Conservation (phyloP, 257 asterid species). For the Jacaranda copaia region DNA sequence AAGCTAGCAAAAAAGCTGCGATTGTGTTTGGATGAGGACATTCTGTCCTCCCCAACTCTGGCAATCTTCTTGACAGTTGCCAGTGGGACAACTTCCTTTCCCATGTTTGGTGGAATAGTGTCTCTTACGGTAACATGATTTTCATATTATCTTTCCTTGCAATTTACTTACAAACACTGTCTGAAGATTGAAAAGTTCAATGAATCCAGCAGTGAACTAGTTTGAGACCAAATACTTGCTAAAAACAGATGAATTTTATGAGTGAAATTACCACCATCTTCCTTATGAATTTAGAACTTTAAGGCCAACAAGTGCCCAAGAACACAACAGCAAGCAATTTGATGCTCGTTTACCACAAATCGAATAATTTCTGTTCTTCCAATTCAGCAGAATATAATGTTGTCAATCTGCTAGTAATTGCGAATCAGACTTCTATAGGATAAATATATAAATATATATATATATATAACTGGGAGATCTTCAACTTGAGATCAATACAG, state of each 20-base stretch:
- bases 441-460: too few relatives aligned
- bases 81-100: slow-evolving; percentile 35
- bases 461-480: slow-evolving; percentile 37
- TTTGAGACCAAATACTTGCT: too few relatives aligned
- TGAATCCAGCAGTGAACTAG: too few relatives aligned
- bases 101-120: slow-evolving; percentile 12
- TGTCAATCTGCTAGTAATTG: slow-evolving; percentile 19
- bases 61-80: slow-evolving; percentile 22
- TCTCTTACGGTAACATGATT: background rate
- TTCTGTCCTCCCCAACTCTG: slow-evolving; percentile 33
- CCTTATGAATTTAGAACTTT: background rate
- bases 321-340: background rate
- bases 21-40: slow-evolving; percentile 32
- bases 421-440: slow-evolving; percentile 17
- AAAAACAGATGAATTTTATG: too few relatives aligned
- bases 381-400: slow-evolving; percentile 25
- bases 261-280: background rate
- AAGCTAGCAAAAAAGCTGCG: slow-evolving; percentile 19
- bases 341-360: slow-evolving; percentile 10
- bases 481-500: slow-evolving; percentile 30
- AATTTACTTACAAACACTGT: too few relatives aligned
- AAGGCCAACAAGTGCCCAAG: background rate
- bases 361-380: slow-evolving; percentile 7
- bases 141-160: too few relatives aligned
- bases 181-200: too few relatives aligned